phyloP scores from a whole-genome alignment of 2,329 filamentous ascomycete genomes.

The Plectosphaerella plurivora region DNA sequence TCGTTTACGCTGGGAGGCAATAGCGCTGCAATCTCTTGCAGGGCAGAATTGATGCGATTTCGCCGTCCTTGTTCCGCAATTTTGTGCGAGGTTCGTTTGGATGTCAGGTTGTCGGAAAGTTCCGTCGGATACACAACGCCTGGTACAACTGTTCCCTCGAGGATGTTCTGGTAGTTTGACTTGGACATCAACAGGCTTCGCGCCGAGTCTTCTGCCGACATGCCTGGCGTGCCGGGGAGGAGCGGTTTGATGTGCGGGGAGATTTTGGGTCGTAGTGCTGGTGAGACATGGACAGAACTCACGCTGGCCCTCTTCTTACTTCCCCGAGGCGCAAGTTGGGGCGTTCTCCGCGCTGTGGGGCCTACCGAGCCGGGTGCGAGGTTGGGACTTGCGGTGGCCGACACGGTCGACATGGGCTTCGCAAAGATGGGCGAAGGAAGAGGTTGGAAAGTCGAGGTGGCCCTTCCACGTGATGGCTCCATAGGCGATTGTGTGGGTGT shows the following conservation, averaged over 20 bases:
- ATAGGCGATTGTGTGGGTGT: constrained; percentile 36
- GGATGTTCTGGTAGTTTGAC: constrained; percentile 96
- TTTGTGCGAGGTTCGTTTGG: constrained; percentile 96
- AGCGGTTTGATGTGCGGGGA: constrained; percentile 93
- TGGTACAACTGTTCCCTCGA: constrained; percentile 87
- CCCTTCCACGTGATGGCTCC: constrained; percentile 42
- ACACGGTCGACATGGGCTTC: constrained; percentile 34
- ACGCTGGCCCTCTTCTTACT: constrained; percentile 68
- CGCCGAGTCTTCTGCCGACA: constrained; percentile 54
- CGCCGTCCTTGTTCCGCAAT: constrained; percentile 93
- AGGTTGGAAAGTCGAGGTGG: constrained; percentile 39
- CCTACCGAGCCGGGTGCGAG: constrained; percentile 48
- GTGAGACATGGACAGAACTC: constrained; percentile 73
- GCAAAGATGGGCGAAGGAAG: constrained; percentile 43
- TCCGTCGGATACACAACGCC: constrained; percentile 88
- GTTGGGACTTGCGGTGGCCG: constrained; percentile 65
- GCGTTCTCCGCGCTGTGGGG: constrained; percentile 46
- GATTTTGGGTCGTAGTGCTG: constrained; percentile 81
- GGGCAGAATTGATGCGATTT: constrained; percentile 90
- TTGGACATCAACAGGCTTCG: constrained; percentile 84
- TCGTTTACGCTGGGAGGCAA: constrained; percentile 58
- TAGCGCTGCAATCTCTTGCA: constrained; percentile 85
- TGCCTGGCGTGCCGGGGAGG: constrained; percentile 56
- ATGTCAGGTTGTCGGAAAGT: constrained; percentile 88
- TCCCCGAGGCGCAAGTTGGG: constrained; percentile 50